Percentiles rank a stretch among this genome's conserved stretches.
These are phyloP conservation scores for Sutorius australiensis DNA, from an alignment of 768 basidiomycete genomes.

Conservation along the genomic window DNA sequence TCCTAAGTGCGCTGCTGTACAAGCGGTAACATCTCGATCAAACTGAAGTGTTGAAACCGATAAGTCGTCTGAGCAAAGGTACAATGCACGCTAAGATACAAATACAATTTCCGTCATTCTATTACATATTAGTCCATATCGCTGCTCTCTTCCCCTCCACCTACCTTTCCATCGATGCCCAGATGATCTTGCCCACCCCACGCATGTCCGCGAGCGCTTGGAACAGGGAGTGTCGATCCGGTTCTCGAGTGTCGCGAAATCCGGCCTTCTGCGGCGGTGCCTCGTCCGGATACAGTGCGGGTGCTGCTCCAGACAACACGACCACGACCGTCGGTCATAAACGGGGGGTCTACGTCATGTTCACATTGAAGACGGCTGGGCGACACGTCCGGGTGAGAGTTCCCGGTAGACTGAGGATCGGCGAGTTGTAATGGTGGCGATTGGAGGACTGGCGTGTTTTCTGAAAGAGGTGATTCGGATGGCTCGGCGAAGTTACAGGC, in stretches of 20 bases:
- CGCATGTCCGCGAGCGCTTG: constrained; percentile 16
- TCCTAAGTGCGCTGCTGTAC: not conserved
- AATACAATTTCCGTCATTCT: not conserved
- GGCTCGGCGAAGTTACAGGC: not conserved
- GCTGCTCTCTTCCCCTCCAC: constrained; percentile 9
- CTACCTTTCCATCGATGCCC: constrained; percentile 16
- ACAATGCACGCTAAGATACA: constrained; percentile 14
- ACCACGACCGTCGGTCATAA: constrained; percentile 63
- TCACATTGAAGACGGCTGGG: constrained; percentile 22
- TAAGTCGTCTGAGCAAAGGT: not conserved
- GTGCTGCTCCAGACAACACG: constrained; percentile 48
- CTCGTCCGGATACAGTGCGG: constrained; percentile 18
- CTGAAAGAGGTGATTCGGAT: not conserved
- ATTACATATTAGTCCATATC: constrained; percentile 11
- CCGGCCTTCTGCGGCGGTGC: constrained; percentile 18
- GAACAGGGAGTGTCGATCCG: constrained; percentile 7
- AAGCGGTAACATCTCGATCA: not conserved
- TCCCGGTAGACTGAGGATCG: not conserved
- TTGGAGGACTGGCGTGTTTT: not conserved
- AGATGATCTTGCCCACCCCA: constrained; percentile 21
- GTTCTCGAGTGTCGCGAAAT: constrained; percentile 20
- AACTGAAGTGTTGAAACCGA: not conserved
- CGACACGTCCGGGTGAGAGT: constrained; percentile 2
- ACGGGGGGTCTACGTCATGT: constrained; percentile 44
- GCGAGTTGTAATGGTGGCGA: not conserved